phyloP scores from a whole-genome alignment of 495 filamentous ascomycete species.

The Patellaria atrata region DNA sequence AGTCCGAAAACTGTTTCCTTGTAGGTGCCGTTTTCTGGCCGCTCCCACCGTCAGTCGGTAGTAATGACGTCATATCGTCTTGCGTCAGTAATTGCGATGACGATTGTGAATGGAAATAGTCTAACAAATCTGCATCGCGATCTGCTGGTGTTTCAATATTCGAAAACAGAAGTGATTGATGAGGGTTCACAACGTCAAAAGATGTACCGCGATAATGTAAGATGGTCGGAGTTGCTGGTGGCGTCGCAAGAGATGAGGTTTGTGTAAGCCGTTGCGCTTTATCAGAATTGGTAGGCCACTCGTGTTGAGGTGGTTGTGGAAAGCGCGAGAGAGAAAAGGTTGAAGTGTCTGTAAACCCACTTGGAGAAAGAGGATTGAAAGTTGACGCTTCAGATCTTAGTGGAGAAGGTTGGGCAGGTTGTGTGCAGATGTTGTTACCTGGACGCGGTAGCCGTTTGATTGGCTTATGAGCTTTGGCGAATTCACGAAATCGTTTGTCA shows the following conservation, averaged over 20 bases:
- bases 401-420: constrained; percentile 4
- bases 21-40: too few species aligned
- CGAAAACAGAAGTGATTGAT: constrained; percentile 17
- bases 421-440: constrained; percentile 2
- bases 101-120: constrained; percentile 14
- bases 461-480: constrained; percentile 10
- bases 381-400: constrained; percentile 5
- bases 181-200: constrained; percentile 24
- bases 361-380: constrained; percentile 4
- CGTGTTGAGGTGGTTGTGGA: constrained; percentile 12
- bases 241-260: constrained; percentile 14
- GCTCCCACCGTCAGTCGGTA: too few species aligned
- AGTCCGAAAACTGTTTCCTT: too few species aligned
- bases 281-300: too few species aligned
- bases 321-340: constrained; percentile 19
- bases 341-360: constrained; percentile 10
- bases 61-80: too few species aligned
- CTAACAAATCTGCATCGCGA: constrained; percentile 15
- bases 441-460: constrained; percentile 14
- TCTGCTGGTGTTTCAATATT: constrained; percentile 20
- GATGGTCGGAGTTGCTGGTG: constrained; percentile 17
- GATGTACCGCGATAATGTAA: constrained; percentile 22
- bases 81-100: constrained; percentile 4
- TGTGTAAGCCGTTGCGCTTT: too few species aligned
- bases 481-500: background rate